Evolutionary conservation across 768 basidiomycete genomes (phyloP).

Genomic region (Basidioascus undulatus): DNA sequence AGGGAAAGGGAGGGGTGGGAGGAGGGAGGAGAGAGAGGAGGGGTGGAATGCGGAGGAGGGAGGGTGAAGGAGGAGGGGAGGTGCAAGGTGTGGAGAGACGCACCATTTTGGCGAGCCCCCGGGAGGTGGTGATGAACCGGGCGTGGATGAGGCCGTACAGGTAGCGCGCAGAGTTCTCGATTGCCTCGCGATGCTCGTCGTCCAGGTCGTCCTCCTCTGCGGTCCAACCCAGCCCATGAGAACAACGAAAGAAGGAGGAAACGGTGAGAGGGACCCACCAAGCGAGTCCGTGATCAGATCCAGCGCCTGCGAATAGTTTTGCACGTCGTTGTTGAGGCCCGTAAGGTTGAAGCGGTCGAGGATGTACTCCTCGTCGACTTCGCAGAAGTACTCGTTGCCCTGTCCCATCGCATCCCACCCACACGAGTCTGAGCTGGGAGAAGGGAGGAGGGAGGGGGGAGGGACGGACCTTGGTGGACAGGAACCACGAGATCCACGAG

Average conservation of each 20-base stretch:
- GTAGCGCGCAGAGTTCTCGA: constrained; percentile 79
- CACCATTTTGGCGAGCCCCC: constrained; percentile 90
- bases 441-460: too few species aligned
- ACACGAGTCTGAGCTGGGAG: constrained; percentile 44
- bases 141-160: constrained; percentile 93
- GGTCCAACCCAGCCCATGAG: background rate
- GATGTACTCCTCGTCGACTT: constrained; percentile 98
- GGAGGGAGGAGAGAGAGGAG: too few species aligned
- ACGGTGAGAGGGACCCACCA: constrained; percentile 29
- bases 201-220: constrained; percentile 72
- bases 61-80: background rate
- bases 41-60: too few species aligned
- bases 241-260: background rate
- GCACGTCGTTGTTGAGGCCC: constrained; percentile 82
- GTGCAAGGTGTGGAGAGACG: constrained; percentile 11
- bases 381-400: constrained; percentile 98
- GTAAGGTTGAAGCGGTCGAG: constrained; percentile 95
- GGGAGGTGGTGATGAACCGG: constrained; percentile 82
- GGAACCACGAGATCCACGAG: constrained; percentile 9
- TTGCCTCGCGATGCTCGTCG: constrained; percentile 70
- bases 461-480: constrained; percentile 6
- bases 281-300: constrained; percentile 91
- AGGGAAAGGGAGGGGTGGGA: background rate
- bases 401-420: constrained; percentile 33
- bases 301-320: constrained; percentile 78